Evolutionary conservation across 2,329 filamentous ascomycete species (phyloP).

Genomic region (Penicillium sp.): DNA sequence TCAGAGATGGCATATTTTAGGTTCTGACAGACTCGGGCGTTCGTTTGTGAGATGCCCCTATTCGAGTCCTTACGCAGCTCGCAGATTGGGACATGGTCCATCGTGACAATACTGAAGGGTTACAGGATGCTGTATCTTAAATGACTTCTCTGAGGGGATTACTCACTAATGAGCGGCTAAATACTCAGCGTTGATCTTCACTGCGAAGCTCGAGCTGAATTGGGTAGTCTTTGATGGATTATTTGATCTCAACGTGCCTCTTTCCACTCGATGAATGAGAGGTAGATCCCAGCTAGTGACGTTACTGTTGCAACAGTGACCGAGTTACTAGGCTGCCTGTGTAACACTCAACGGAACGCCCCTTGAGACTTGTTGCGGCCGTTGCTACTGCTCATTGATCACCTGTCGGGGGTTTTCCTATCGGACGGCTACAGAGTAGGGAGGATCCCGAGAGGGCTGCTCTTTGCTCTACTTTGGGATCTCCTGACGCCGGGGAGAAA

Average conservation of each 20-base stretch:
- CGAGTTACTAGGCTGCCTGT: constrained; percentile 17
- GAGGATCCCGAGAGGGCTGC: neutral
- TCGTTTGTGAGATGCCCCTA: too few relatives aligned
- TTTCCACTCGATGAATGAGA: neutral
- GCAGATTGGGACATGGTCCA: constrained; percentile 5
- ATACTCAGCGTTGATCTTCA: neutral
- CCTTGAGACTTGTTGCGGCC: constrained; percentile 3
- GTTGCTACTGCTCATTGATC: neutral
- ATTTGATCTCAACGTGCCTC: neutral
- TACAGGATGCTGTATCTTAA: constrained; percentile 13
- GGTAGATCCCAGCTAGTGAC: constrained; percentile 8
- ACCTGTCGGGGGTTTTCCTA: neutral
- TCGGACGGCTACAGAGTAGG: neutral
- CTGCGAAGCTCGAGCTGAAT: neutral
- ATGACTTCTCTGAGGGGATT: neutral
- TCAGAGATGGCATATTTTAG: too few relatives aligned
- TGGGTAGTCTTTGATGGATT: neutral
- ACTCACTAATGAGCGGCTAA: neutral
- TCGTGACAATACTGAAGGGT: neutral
- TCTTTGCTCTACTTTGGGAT: neutral
- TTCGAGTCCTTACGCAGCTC: neutral
- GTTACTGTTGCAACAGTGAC: constrained; percentile 24
- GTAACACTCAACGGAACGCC: constrained; percentile 11
- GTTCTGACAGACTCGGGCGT: too few relatives aligned
- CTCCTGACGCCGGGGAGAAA: neutral